Base-by-base conservation (phyloP, 495 filamentous ascomycete genomes). In the Lindgomyces ingoldianus region DNA sequence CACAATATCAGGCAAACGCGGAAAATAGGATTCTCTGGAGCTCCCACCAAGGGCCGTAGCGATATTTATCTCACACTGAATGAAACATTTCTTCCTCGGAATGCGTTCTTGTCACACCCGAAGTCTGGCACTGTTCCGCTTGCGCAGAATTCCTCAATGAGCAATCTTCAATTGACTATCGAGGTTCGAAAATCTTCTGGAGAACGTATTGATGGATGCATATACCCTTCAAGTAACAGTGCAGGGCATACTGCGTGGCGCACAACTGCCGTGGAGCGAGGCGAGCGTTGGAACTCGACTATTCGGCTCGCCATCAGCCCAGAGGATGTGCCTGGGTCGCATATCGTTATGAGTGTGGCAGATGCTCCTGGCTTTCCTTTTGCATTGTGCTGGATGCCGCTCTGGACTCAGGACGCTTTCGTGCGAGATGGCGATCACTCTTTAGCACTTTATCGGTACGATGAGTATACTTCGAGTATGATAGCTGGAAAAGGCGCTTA, bases 1-100 rank as follows among this genome's bases (percentile, higher is more conserved):
- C 90, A 95, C 56, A 85, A 87, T 44, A 83, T 97, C 59, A 81
- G 81, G 62, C 87, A 87, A 67, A 93, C 92, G 4, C 84, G 81
- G 64, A 91, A 93, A 73, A 91, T 96, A 69, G 93, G 91, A n/a
- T 99, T 99, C 75, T 88, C 94, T 1, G 92, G 92, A 19, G 93
- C 91, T 8, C 94, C 94, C 0, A 90, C 89, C 0, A 90, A 89
- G 69, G 82, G 91, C 9, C 79, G 94, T 64, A 96, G 90, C 12
- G 94, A 99, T 72, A 97, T 99, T 49, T 99, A 98, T 72, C 73
- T 99, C 22, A 96, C 91, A 0, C 74, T 99, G 52, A 83, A 84
- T 39, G 86, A 91, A 66, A 87, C 91, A 0, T 80, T 83, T 14
- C 75, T 99, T 2, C 86, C 89, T 33, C 80, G 85, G 36, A 89